A percentile compares a stretch with the other conserved stretches of the same genome.
These are phyloP conservation scores for Suillus tomentosus DNA, from an alignment of 768 basidiomycete species.

Conservation along the genomic window DNA sequence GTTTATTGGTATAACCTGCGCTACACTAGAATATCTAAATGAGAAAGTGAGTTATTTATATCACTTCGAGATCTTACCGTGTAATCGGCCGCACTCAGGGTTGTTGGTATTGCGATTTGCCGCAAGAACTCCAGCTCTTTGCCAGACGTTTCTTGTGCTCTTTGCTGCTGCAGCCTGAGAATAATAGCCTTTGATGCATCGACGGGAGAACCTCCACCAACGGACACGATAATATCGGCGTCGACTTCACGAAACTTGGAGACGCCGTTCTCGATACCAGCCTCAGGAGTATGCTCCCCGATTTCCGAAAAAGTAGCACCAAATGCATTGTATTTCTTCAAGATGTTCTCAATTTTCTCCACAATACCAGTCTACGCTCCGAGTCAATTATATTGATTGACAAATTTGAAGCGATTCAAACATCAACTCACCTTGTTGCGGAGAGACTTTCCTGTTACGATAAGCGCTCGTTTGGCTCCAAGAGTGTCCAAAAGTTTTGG, in stretches of 20 bases:
- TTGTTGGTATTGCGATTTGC: constrained; percentile 83
- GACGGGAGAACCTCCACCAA: constrained; percentile 82
- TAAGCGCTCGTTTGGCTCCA: constrained; percentile 61
- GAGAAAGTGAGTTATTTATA: background rate
- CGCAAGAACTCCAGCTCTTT: constrained; percentile 39
- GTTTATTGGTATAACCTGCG: constrained; percentile 72
- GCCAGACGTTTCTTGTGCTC: constrained; percentile 48
- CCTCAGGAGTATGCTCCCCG: constrained; percentile 70
- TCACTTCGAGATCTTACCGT: constrained; percentile 41
- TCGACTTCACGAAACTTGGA: constrained; percentile 53
- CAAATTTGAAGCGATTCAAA: background rate
- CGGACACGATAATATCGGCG: constrained; percentile 69
- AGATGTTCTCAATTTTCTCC: constrained; percentile 37
- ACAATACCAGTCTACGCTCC: constrained; percentile 29
- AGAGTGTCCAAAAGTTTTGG: constrained; percentile 59
- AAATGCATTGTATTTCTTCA: constrained; percentile 59
- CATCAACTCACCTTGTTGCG: constrained; percentile 52
- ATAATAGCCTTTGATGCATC: constrained; percentile 78
- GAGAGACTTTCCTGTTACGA: constrained; percentile 74
- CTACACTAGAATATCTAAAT: constrained; percentile 43
- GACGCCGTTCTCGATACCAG: constrained; percentile 60
- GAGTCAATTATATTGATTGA: constrained; percentile 15
- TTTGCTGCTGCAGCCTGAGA: constrained; percentile 49
- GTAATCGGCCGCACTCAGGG: constrained; percentile 79
- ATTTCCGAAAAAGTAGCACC: constrained; percentile 73